A percentile compares a stretch with the other conserved stretches of the same genome.
Evolutionary conservation across 140 eudicot species (phyloP).

Genomic region (Bidens hawaiensis): DNA sequence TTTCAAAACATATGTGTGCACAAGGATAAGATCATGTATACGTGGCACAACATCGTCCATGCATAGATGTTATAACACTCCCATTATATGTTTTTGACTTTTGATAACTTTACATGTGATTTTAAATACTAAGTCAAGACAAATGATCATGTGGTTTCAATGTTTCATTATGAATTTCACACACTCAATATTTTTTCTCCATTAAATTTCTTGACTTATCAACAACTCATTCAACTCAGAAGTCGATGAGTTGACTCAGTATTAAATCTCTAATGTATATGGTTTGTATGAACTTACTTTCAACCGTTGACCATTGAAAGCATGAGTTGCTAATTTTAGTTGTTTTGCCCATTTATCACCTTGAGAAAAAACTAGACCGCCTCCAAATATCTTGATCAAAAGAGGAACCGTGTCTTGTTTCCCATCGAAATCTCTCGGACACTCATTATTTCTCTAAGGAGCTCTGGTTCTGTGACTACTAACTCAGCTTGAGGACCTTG

Average conservation of each 20-base stretch:
- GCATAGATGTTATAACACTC: no score
- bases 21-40: not conserved
- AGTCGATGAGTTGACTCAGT: not conserved
- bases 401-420: not conserved
- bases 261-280: not conserved
- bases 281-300: constrained; percentile 28
- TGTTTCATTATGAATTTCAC: no score
- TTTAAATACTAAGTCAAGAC: not conserved
- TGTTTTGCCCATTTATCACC: constrained; percentile 46
- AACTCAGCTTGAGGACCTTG: constrained; percentile 35
- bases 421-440: constrained; percentile 25
- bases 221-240: no score
- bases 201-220: no score
- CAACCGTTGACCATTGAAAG: constrained; percentile 40
- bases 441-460: constrained; percentile 36
- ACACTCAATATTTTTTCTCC: no score
- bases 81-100: not conserved
- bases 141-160: not conserved
- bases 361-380: constrained; percentile 32
- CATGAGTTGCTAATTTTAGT: constrained; percentile 42
- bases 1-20: not conserved
- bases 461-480: constrained; percentile 35
- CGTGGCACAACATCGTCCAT: no score
- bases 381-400: constrained; percentile 27
- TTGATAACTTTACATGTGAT: not conserved